Conservation (phyloP, 169 alveolate species). For the Plasmodium billcollinsi region DNA sequence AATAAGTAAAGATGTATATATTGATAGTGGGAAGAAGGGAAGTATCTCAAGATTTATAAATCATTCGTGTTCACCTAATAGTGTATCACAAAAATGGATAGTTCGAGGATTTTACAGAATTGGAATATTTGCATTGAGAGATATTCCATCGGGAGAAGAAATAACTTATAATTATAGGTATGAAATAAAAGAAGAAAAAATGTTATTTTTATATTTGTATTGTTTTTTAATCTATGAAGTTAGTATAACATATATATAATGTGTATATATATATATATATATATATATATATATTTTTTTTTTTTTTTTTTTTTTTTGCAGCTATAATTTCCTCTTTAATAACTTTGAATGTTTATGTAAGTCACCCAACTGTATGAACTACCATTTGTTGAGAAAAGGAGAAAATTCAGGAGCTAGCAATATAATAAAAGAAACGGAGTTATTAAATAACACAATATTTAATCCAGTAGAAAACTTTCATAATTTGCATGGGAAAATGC, state of each 20-base stretch:
- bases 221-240: background rate
- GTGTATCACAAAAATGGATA: slow-evolving; percentile 95
- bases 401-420: slow-evolving; percentile 12
- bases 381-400: slow-evolving; percentile 14
- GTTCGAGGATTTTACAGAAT: slow-evolving; percentile 96
- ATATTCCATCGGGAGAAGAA: slow-evolving; percentile 95
- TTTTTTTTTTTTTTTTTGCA: background rate
- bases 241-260: background rate
- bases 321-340: slow-evolving; percentile 55
- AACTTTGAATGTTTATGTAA: slow-evolving; percentile 48
- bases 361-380: slow-evolving; percentile 37
- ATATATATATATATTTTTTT: background rate
- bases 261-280: background rate
- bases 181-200: background rate
- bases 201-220: no score
- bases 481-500: slow-evolving; percentile 47
- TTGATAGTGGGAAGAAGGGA: slow-evolving; percentile 97
- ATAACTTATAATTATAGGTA: slow-evolving; percentile 95
- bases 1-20: slow-evolving; percentile 91
- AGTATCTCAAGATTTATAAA: slow-evolving; percentile 97
- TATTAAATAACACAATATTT: slow-evolving; percentile 33
- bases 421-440: slow-evolving; percentile 17
- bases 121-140: slow-evolving; percentile 95
- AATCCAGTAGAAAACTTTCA: slow-evolving; percentile 49
- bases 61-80: slow-evolving; percentile 99